Evolutionary conservation across 2,329 filamentous ascomycete species (phyloP).

Genomic region (Thielaviopsis populi): DNA sequence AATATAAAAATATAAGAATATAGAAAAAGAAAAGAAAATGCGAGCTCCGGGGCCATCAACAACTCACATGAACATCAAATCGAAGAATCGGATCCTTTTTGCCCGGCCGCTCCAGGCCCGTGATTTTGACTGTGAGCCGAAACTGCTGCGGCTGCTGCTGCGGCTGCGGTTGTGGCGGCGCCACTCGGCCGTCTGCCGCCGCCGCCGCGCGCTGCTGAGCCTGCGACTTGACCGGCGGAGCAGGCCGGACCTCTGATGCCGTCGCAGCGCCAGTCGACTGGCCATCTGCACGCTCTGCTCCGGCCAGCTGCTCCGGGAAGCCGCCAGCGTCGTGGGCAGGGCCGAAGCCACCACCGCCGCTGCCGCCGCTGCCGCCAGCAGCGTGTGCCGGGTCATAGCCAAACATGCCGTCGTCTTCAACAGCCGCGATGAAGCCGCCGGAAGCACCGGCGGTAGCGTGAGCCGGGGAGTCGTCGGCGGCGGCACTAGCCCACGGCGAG

Average conservation of each 20-base stretch:
- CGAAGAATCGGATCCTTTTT: conserved; percentile 90
- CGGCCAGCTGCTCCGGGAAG: not conserved
- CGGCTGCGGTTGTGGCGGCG: not conserved
- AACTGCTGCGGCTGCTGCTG: conserved; percentile 45
- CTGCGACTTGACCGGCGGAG: conserved; percentile 20
- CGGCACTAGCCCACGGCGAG: conserved; percentile 37
- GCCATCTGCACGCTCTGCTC: not conserved
- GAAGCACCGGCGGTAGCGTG: conserved; percentile 26
- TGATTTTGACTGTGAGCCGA: conserved; percentile 89
- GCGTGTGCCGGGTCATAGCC: conserved; percentile 4
- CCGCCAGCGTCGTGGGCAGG: not conserved
- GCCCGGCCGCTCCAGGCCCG: conserved; percentile 76
- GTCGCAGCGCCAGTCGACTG: not conserved
- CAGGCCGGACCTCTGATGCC: conserved; percentile 14
- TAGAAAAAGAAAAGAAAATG: not conserved
- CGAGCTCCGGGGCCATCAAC: not conserved
- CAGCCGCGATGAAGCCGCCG: conserved; percentile 22
- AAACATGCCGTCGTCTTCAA: conserved; percentile 1
- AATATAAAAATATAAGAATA: too few species aligned
- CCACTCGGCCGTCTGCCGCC: not conserved
- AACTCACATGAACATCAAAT: conserved; percentile 82
- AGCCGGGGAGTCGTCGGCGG: conserved; percentile 30
- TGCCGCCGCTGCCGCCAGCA: not conserved
- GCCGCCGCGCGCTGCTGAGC: conserved; percentile 20
- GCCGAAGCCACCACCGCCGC: not conserved